Conservation (phyloP, 805 yeast species). For the Saturnispora saitoi region DNA sequence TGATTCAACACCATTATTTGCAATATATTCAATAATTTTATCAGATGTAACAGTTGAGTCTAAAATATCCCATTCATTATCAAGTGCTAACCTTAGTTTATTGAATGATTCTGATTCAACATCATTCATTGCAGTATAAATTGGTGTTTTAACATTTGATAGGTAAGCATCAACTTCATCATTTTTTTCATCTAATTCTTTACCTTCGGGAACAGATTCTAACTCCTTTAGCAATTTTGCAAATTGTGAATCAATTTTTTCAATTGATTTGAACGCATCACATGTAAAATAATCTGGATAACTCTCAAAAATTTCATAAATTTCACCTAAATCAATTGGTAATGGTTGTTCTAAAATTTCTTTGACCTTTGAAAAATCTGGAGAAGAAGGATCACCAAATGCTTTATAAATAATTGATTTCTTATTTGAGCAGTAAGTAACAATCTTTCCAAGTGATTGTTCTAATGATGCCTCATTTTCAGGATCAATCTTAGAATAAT, state of each 20-base stretch:
- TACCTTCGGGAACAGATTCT: constrained; percentile 21
- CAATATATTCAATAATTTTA: constrained; percentile 19
- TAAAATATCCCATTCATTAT: constrained; percentile 17
- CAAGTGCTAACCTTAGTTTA: constrained; percentile 13
- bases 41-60: constrained; percentile 17
- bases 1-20: constrained; percentile 19
- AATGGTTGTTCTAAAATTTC: constrained; percentile 19
- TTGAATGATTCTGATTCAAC: constrained; percentile 13
- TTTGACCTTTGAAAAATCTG: constrained; percentile 16
- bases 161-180: constrained; percentile 17
- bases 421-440: constrained; percentile 16
- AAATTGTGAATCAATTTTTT: constrained; percentile 20
- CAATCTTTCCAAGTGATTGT: constrained; percentile 14
- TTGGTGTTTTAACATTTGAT: constrained; percentile 14
- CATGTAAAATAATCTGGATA: constrained; percentile 19
- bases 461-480: constrained; percentile 17
- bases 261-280: constrained; percentile 13
- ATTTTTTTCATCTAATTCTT: constrained; percentile 15
- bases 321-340: constrained; percentile 22
- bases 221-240: constrained; percentile 16
- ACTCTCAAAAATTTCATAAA: constrained; percentile 21
- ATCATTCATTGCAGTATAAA: constrained; percentile 20
- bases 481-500: constrained; percentile 17
- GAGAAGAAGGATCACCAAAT: constrained; percentile 18
- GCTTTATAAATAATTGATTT: constrained; percentile 18